These are phyloP conservation scores for Tulasnella sp. DNA, from an alignment of 768 basidiomycete species.

Conservation along the genomic window DNA sequence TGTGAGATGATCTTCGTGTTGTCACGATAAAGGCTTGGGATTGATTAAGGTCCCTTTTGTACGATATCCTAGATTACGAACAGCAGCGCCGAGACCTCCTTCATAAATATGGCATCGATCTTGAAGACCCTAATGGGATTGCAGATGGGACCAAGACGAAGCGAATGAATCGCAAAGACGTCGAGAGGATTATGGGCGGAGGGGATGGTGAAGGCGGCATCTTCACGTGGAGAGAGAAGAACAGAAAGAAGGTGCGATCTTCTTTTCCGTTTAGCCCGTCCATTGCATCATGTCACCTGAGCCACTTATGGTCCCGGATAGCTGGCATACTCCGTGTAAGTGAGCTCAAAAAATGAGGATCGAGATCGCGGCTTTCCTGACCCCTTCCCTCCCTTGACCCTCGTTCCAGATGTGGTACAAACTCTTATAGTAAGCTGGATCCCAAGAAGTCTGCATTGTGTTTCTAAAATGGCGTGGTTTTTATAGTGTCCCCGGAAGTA, in stretches of 20 bases:
- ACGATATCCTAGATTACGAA: constrained; percentile 59
- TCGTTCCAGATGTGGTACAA: constrained; percentile 59
- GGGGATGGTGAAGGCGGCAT: constrained; percentile 64
- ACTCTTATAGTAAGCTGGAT: constrained; percentile 61
- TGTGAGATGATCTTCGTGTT: constrained; percentile 34
- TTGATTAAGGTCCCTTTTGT: neutral
- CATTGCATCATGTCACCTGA: constrained; percentile 21
- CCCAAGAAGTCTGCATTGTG: neutral
- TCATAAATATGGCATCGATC: constrained; percentile 88
- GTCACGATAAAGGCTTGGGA: neutral
- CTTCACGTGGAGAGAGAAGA: constrained; percentile 93
- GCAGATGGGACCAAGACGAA: constrained; percentile 60
- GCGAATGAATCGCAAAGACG: constrained; percentile 66
- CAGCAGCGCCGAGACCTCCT: constrained; percentile 80
- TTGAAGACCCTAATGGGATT: constrained; percentile 59
- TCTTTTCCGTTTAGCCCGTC: constrained; percentile 26
- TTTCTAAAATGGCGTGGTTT: neutral
- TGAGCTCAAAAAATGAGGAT: neutral
- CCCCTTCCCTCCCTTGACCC: constrained; percentile 19
- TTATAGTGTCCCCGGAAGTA: constrained; percentile 76
- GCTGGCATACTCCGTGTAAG: constrained; percentile 84
- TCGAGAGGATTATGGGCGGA: constrained; percentile 73
- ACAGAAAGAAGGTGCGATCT: constrained; percentile 69
- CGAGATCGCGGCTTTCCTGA: no score
- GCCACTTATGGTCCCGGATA: constrained; percentile 23